These are phyloP conservation scores for Lachancea sp. DNA, from an alignment of 805 yeast genomes.

Conservation along the genomic window DNA sequence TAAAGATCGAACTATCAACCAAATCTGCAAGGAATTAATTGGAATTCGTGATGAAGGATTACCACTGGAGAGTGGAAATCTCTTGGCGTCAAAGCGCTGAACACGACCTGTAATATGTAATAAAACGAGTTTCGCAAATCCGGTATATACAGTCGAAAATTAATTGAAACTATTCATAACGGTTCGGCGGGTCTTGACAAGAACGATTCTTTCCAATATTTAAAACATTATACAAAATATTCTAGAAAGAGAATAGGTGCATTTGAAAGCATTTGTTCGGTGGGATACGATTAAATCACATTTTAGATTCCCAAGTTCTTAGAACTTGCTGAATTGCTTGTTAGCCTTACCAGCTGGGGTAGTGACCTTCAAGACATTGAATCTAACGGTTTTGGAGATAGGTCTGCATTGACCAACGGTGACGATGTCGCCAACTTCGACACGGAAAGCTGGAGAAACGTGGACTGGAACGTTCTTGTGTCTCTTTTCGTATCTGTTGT, in stretches of 20 bases:
- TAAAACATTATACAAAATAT: constrained; percentile 28
- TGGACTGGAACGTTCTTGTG: constrained; percentile 99
- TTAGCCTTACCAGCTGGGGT: constrained; percentile 77
- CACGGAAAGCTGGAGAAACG: constrained; percentile 99
- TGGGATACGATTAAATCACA: constrained; percentile 5
- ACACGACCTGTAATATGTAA: constrained; percentile 8
- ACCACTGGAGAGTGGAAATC: constrained; percentile 15
- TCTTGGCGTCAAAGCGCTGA: constrained; percentile 6
- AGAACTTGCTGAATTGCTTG: constrained; percentile 97
- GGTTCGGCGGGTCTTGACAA: not conserved
- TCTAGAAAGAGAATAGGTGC: constrained; percentile 13
- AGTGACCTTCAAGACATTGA: constrained; percentile 96
- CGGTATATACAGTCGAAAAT: no score
- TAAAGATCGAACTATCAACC: constrained; percentile 36
- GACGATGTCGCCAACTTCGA: constrained; percentile 96
- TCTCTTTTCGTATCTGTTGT: constrained; percentile 99
- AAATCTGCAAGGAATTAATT: constrained; percentile 31
- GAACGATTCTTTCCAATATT: constrained; percentile 12
- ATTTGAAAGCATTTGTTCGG: constrained; percentile 2
- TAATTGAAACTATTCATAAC: not conserved
- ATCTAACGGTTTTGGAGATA: constrained; percentile 98
- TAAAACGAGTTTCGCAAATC: not conserved
- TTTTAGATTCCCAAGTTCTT: constrained; percentile 35
- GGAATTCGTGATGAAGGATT: constrained; percentile 18
- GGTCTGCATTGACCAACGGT: constrained; percentile 99